Base-by-base conservation (phyloP, 306 rosid genomes). In the Gastrolobium bilobum region DNA sequence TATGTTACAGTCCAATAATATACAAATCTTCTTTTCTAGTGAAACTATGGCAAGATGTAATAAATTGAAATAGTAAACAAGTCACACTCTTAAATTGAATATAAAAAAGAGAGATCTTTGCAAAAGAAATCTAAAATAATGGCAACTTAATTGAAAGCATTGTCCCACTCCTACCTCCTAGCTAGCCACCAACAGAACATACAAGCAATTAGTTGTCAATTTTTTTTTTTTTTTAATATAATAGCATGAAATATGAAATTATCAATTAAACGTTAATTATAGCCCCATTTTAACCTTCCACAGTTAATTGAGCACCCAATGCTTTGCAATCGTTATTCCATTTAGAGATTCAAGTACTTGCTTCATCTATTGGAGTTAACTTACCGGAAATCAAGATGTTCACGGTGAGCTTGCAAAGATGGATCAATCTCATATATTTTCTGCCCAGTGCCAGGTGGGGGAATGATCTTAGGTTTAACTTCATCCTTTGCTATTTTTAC, bases 311-410 rank as follows among this genome's bases (percentile, higher is more conserved):
- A 43, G 43, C 62, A 64, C 26, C 31, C 15, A 80, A 40, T 33
- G 33, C 73, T 56, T 68, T 39, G 15, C 50, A 72, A 39, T 60
- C 13, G 61, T 56, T 48, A 71, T 67, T 46, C 30, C 71, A 82
- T 67, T 54, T 63, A 53, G 74, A 81, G 67, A 70, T 56, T 72
- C 4, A 14, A 46, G 67, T 14, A 72, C 42, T 80, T 72, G 52
- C 48, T 71, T 33, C 68, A 68, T 39, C 61, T 63, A 76, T 42
- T 51, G 66, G 52, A 43, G 76, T 78, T 37, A 61, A 68, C 97
- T 84, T 81, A 96, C 98, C 99, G 99, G 78, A 93, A 96, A 63
- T 91, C 94, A 85, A 96, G 93, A 90, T 96, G 99, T 26, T 11
- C 68, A 10, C 85, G 85, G 75, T 86, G 78, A 77, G 67, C 63